Evolutionary conservation across 352 stramenopile species (phyloP), one percentile per base, ranked within the genome.

Genomic region (Pythium aquatile): DNA sequence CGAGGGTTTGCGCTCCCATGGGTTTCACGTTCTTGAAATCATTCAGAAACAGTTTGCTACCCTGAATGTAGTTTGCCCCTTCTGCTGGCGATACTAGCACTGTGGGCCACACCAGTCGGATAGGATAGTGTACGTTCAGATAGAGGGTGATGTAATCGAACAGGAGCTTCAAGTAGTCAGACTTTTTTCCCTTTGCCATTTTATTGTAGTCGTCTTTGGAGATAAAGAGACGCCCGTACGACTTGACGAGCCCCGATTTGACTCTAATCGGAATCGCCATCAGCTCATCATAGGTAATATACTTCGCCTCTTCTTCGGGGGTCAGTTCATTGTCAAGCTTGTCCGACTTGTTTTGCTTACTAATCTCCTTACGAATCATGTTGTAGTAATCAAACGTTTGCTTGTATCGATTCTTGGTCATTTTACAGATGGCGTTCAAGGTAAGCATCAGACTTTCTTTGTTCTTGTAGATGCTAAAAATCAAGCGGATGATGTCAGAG

Each of bases 251-350:
- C n/a, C n/a, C n/a, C n/a, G n/a, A n/a, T 24, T 48, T 16, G 28
- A 63, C 54, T 55, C 47, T 63, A 54, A 30, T 44, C 54, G 61
- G 61, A 32, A 68, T 33, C 26, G 53, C 42, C 54, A 68, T 68
- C 14, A 68, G 61, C 26, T 68, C 61, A 52, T 68, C 32, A 54
- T 68, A 68, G 44, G 44, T 63, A 40, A 63, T 68, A 46, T 66
- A 66, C 30, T 66, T 66, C 29, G 48, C 49, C 35, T 54, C 60
- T 61, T 66, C 51, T 26, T 66, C 61, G 20, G 61, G 61, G 17
- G 61, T 68, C 14, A 68, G 61, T 63, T 68, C 61, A 46, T 68
- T 68, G 46, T 68, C 61, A 20, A 68, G 61, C 61, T 68, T 68
- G 44, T 26, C 61, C 44, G 61, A 40, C 37, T 68, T 68, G 48